phyloP scores from a whole-genome alignment of 805 yeast species.

The Candida ulmi region DNA sequence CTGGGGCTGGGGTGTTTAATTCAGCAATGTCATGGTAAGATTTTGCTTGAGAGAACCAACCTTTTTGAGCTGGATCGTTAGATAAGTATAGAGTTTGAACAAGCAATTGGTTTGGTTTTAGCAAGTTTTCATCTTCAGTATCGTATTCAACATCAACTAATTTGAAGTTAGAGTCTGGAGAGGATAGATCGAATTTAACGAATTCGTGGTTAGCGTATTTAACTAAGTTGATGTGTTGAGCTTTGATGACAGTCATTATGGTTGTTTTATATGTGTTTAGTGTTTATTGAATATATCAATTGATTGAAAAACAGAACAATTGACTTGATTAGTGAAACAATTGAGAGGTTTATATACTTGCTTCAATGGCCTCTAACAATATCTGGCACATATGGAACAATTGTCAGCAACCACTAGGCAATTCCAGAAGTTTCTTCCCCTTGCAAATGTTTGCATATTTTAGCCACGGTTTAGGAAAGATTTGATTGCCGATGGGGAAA shows the following conservation, averaged over 20 bases:
- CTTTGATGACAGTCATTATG: constrained; percentile 13
- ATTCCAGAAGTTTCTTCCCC: not conserved
- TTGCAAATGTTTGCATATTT: no score
- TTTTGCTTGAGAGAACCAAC: constrained; percentile 39
- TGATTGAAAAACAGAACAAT: no score
- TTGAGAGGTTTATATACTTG: no score
- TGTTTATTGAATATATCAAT: no score
- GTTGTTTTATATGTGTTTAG: not conserved
- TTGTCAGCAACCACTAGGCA: no score
- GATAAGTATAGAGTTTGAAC: constrained; percentile 43
- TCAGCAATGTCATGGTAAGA: constrained; percentile 30
- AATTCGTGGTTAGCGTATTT: constrained; percentile 23
- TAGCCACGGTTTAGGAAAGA: no score
- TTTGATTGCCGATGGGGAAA: no score
- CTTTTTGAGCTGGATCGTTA: constrained; percentile 59
- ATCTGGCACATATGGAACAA: no score
- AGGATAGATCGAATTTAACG: constrained; percentile 18
- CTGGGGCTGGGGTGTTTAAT: constrained; percentile 37
- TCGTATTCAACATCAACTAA: constrained; percentile 17
- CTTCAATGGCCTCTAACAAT: no score
- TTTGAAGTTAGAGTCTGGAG: constrained; percentile 27
- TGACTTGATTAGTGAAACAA: no score
- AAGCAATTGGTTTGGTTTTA: constrained; percentile 36
- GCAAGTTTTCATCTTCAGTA: constrained; percentile 13
- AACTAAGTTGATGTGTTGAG: constrained; percentile 27